Percentiles rank a stretch among this genome's conserved stretches.
phyloP scores from a whole-genome alignment of 306 rosid genomes.

The Cicer pinnatifidum region DNA sequence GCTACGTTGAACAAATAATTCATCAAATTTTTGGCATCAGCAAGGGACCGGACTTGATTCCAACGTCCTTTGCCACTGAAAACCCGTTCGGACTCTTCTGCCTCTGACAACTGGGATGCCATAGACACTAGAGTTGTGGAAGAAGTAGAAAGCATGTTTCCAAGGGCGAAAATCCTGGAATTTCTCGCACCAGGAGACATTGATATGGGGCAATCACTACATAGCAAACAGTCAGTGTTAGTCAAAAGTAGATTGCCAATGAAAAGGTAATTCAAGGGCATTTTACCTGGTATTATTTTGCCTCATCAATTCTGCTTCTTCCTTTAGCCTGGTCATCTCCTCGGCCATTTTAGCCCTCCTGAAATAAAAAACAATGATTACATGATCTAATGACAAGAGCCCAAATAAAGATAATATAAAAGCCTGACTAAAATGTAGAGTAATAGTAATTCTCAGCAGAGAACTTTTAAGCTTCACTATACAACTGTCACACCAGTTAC shows the following conservation, averaged over 20 bases:
- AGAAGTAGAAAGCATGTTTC: conserved; percentile 87
- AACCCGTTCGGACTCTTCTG: conserved; percentile 86
- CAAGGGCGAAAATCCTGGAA: conserved; percentile 85
- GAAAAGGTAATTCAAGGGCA: conserved; percentile 6
- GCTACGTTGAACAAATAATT: conserved; percentile 80
- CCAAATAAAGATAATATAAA: conserved; percentile 5
- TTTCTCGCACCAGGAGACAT: conserved; percentile 94
- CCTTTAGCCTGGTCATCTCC: conserved; percentile 52
- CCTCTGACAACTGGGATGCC: conserved; percentile 97
- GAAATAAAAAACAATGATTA: conserved; percentile 25
- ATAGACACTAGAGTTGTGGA: conserved; percentile 83
- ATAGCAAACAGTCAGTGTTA: conserved; percentile 35
- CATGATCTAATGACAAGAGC: conserved; percentile 16
- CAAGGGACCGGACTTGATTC: conserved; percentile 84
- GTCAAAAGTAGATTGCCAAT: conserved; percentile 36
- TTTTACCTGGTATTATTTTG: conserved; percentile 47
- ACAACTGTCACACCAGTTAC: conserved; percentile 17
- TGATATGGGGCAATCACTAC: conserved; percentile 60
- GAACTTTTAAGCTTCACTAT: conserved; percentile 6
- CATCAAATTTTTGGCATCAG: conserved; percentile 88
- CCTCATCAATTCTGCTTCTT: conserved; percentile 45
- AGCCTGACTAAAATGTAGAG: not conserved
- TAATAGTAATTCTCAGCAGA: conserved; percentile 14
- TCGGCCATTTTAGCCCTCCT: conserved; percentile 55
- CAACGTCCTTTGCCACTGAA: conserved; percentile 91